Base-by-base conservation (phyloP, 2,329 filamentous ascomycete species). In the Scytalidium lignicola region DNA sequence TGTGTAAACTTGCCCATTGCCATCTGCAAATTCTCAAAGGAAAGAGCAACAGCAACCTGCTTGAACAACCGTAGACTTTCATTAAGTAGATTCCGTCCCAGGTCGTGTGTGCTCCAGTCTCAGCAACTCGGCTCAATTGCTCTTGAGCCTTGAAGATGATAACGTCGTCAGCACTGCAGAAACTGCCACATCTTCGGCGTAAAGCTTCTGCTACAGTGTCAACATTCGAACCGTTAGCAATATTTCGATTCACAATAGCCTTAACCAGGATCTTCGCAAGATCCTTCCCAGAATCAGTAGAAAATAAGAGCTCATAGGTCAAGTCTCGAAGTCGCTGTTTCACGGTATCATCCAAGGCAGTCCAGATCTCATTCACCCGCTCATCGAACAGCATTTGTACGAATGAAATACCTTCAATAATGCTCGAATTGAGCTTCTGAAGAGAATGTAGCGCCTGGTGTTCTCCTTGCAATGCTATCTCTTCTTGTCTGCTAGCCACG, bases 101-200 rank as follows among this genome's bases (percentile, higher is more conserved):
- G 75, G 58, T 91, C 92, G 3, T 83, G 61, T 90, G 89, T 3
- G 78, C 73, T 9, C 83, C 82, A 43, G 88, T 82, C 65, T 96
- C 91, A 2, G 85, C 83, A 1, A 92, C 92, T 58, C 89, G 82
- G 74, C 96, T 95, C 47, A 97, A 74, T 61, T 92, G 88, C 67
- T 99, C 93, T 65, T 97, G 92, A 0, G 93, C 93, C 69, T 96
- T 97, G 82, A 99, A 99, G 58, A 96, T 92, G 55, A 97, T 84
- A 1, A 97, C 93, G 70, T 99, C 93, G 56, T 99, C 92, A 0
- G 92, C 85, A 62, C 91, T 96, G 67, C 93, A 99, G 77, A 99
- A 99, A 69, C 88, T 96, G 54, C 93, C 95, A 59, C 93, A 99
- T 59, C 91, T 82, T 59, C 93, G 80, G 43, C 93, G 82, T 44